Base-by-base conservation (phyloP, 495 filamentous ascomycete genomes). In the Oidiodendron maius region DNA sequence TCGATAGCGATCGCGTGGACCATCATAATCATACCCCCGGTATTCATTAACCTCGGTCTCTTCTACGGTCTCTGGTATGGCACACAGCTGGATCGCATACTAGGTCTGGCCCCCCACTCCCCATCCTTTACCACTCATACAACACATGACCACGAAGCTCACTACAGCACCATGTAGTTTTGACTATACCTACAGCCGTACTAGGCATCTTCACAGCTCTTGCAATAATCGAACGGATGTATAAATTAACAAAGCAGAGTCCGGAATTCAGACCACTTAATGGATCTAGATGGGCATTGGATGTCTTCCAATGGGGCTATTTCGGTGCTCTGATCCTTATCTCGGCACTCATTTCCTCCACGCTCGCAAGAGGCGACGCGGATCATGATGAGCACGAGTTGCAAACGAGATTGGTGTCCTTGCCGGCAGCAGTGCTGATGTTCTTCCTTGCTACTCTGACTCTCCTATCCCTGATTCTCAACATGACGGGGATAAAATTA, bases 291-390 rank as follows among this genome's bases (percentile, higher is more conserved):
- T 46, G 37, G 20, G 40, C 39, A 12, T 38, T 55, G 16, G 52
- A 55, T 37, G 44, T 55, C 40, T 55, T 55, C 23, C 52, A 55
- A 23, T 55, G 52, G 52, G 52, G 52, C 6, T 55, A 55, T 24
- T 55, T 55, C 36, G 40, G 20, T 20, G 46, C 52, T 15, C 25
- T 55, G 9, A 45, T 55, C 21, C 12, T 55, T 1, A 55, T 55
- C 24, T 55, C 52, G 1, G 52, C 46, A 6, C 47, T 55, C 20
- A 55, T 55, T n/a, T 41, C 15, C 25, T 22, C 39, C 13, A 46
- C 52, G 9, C 46, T 55, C 20, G 52, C 46, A 21, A 45, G 46
- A 28, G 52, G 52, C 3, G 46, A 55, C 39, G 20, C 11, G 13
- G 52, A 55, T 28, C 10, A 55, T 22, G 52, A 55, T 30, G 35